These are phyloP conservation scores for Teratosphaeria pseudoeucalypti DNA, from an alignment of 2,329 filamentous ascomycete species.

Conservation along the genomic window DNA sequence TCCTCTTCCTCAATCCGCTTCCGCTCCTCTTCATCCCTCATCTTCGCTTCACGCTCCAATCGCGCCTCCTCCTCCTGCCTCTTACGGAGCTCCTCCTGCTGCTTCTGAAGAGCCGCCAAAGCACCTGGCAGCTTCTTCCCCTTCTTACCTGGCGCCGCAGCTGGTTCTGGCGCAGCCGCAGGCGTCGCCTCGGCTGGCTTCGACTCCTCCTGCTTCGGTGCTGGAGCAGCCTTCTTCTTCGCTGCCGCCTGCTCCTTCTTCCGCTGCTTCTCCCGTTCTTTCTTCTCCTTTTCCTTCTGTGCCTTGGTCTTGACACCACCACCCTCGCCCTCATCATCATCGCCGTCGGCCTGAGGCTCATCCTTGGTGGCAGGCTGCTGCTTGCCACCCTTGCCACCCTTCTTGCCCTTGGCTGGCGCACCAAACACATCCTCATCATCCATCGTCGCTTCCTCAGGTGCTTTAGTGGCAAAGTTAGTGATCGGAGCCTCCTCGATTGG, in stretches of 20 bases:
- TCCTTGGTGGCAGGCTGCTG: conserved; percentile 36
- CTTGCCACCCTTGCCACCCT: conserved; percentile 44
- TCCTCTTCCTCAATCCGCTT: conserved; percentile 59
- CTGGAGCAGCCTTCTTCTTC: conserved; percentile 63
- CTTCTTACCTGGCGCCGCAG: conserved; percentile 48
- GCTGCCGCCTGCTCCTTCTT: conserved; percentile 93
- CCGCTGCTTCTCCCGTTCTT: conserved; percentile 94
- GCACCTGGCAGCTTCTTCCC: conserved; percentile 80
- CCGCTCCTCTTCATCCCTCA: conserved; percentile 53
- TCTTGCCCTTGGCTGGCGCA: conserved; percentile 61
- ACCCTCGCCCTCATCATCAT: conserved; percentile 44
- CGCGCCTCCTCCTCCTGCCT: conserved; percentile 54
- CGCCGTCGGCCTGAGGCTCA: conserved; percentile 40
- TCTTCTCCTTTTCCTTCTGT: conserved; percentile 96
- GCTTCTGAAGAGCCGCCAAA: conserved; percentile 63
- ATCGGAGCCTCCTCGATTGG: conserved; percentile 26
- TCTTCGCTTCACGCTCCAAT: conserved; percentile 52
- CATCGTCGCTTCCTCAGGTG: conserved; percentile 64
- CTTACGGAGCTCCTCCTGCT: conserved; percentile 66
- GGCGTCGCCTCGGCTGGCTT: conserved; percentile 41
- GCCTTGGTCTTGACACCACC: conserved; percentile 83
- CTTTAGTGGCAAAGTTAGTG: conserved; percentile 50
- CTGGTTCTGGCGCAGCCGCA: conserved; percentile 35
- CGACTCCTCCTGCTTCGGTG: conserved; percentile 19
- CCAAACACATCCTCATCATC: conserved; percentile 70